These are phyloP conservation scores for Ploettnerulaceae sp. DNA, from an alignment of 2,329 filamentous ascomycete species.

Conservation along the genomic window DNA sequence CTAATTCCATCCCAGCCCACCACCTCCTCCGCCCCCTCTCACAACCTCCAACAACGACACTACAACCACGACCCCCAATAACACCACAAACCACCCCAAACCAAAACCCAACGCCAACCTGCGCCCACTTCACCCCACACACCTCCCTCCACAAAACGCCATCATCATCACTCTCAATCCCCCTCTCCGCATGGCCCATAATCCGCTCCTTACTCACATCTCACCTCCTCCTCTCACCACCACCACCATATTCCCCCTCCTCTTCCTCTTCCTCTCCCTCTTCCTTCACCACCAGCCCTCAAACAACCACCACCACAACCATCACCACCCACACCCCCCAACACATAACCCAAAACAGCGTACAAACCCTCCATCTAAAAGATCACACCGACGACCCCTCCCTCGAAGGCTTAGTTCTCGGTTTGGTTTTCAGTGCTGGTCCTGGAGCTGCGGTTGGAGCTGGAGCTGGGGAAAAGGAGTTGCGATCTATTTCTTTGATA, in stretches of 20 bases:
- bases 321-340: background rate
- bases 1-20: constrained; percentile 1
- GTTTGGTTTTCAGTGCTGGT: constrained; percentile 16
- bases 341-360: constrained; percentile 2
- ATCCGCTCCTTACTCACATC: constrained; percentile 1
- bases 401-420: constrained; percentile 16
- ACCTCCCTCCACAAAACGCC: constrained; percentile 3
- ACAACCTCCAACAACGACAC: background rate
- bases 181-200: constrained; percentile 3
- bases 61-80: background rate
- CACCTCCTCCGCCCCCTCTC: background rate
- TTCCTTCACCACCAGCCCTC: too few species aligned
- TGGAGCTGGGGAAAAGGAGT: background rate
- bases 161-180: constrained; percentile 6
- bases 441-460: too few species aligned
- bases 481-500: background rate
- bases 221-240: constrained; percentile 1
- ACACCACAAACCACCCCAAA: too few species aligned
- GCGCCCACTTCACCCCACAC: constrained; percentile 11
- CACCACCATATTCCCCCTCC: constrained; percentile 2
- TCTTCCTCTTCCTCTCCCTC: constrained; percentile 10
- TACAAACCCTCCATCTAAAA: constrained; percentile 17
- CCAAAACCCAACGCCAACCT: too few species aligned
- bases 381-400: constrained; percentile 7
- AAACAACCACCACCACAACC: background rate